Base-by-base conservation (phyloP, 1,139 yeast species). In the Pichia kudriavzevii region DNA sequence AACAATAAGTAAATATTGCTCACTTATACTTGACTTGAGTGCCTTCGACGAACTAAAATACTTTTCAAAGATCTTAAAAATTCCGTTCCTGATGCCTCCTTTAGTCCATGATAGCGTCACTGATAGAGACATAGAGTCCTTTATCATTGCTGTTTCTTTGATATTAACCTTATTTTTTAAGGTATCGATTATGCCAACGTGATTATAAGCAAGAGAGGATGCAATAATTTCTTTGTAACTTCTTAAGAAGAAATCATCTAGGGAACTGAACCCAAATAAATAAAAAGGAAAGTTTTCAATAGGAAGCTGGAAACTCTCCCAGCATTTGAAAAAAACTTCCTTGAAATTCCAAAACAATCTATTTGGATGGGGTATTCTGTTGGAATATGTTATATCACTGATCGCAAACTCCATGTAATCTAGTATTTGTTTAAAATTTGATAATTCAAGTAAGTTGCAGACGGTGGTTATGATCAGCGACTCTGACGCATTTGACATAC, bases 401-500 rank as follows among this genome's bases (percentile, higher is more conserved):
- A 72, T 37, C 1, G 65, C 47, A 5, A 36, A 34, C 4, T 45
- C 43, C 7, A 67, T 45, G 36, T 64, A 66, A 0, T 58, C 53
- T 10, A 46, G 36, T 22, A 69, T 58, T 31, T 59, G 58, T 0
- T 51, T 46, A 32, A 60, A 63, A 14, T 52, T 46, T 1, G 68
- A 56, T 21, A 62, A 53, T 40, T 69, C 74, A 6, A 69, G 50
- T 27, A 72, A 48, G 40, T 64, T 67, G 45, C 66, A 66, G 4
- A 69, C 40, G 1, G 64, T 52, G 4, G 66, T 53, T 19, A 59
- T 41, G 19, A 59, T 41, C 7, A 64, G 33, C 26, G 54, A 52
- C 7, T 55, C 47, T 1, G 67, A 60, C 2, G 55, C 37, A 2
- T 44, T 31, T 2, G 70, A 49, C 3, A 73, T 34, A 0, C 36